phyloP scores from a whole-genome alignment of 192 early-diverging fungal genomes.

The Gonapodya sp. region DNA sequence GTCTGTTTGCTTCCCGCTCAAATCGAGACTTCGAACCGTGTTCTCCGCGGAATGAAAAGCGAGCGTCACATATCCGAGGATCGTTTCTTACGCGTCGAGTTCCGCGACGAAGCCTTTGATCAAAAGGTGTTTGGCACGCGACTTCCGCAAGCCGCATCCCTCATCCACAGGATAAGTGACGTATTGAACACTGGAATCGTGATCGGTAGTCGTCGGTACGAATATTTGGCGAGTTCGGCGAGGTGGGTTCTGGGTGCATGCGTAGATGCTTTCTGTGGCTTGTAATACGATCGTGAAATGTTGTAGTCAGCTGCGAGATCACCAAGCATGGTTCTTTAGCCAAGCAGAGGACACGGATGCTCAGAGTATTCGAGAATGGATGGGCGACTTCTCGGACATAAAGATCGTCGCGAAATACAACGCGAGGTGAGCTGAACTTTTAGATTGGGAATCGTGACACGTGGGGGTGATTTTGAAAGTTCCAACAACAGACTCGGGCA shows the following conservation, averaged over 20 bases:
- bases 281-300: background rate
- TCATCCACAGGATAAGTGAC: conserved; percentile 34
- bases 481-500: conserved; percentile 51
- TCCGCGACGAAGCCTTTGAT: conserved; percentile 49
- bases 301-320: conserved; percentile 40
- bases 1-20: conserved; percentile 53
- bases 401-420: conserved; percentile 58
- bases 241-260: conserved; percentile 18
- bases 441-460: no score
- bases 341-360: conserved; percentile 29
- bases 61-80: conserved; percentile 35
- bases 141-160: conserved; percentile 23
- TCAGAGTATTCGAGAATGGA: conserved; percentile 46
- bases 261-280: background rate
- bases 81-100: conserved; percentile 60
- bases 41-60: conserved; percentile 32
- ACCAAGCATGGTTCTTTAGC: conserved; percentile 65
- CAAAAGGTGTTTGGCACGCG: conserved; percentile 22
- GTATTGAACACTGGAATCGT: conserved; percentile 36
- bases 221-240: conserved; percentile 55
- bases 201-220: conserved; percentile 41
- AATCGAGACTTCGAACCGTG: conserved; percentile 62
- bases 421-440: conserved; percentile 32
- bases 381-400: conserved; percentile 60
- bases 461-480: no score